Evolutionary conservation across 2,329 filamentous ascomycete genomes (phyloP), one percentile per base, ranked within the genome.

Genomic region (Waltergamsia citrina): DNA sequence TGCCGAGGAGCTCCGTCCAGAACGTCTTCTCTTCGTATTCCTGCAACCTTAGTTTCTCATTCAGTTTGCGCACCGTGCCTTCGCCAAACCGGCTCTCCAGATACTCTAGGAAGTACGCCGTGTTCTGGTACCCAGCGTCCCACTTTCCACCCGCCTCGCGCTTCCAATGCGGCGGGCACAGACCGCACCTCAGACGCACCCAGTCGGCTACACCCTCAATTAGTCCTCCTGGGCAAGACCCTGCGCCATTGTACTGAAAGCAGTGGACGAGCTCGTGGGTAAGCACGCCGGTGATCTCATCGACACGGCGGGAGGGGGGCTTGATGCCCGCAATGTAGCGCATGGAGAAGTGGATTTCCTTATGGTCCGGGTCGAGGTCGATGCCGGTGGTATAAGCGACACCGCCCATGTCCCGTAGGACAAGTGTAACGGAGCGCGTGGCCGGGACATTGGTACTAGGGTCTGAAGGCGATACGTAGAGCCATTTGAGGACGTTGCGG

Each of bases 201-300:
- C 85, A 96, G 59, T 96, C 92, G 15, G 90, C 90, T 34, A 96
- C 76, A 1, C 90, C 90, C 57, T 96, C 90, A 36, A 94, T 80
- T 30, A 96, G 58, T 0, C 92, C 92, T 1, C 80, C 80, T 0
- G 82, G 82, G 28, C 76, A 74, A 5, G 62, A 62, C 2, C 66
- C 68, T 15, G 47, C 62, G 3, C 68, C 81, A 46, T 85, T 80
- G 58, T 85, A 82, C 57, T 96, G 90, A 60, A 83, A 93, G 60
- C 87, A 95, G 62, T 96, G 92, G 11, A 96, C 90, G 41, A 95
- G 79, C 59, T 96, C 90, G 53, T 96, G 90, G 2, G 83, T 81
- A 15, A 96, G 57, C 1, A 96, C 87, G 26, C 92, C 92, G 14
- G 74, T 62, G 38, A 95, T 76, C 60, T 96, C 86, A 25, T 68